A percentile compares a stretch with the other conserved stretches of the same genome.
Evolutionary conservation across 2,329 filamentous ascomycete species (phyloP).

Genomic region (Amauroascus niger): DNA sequence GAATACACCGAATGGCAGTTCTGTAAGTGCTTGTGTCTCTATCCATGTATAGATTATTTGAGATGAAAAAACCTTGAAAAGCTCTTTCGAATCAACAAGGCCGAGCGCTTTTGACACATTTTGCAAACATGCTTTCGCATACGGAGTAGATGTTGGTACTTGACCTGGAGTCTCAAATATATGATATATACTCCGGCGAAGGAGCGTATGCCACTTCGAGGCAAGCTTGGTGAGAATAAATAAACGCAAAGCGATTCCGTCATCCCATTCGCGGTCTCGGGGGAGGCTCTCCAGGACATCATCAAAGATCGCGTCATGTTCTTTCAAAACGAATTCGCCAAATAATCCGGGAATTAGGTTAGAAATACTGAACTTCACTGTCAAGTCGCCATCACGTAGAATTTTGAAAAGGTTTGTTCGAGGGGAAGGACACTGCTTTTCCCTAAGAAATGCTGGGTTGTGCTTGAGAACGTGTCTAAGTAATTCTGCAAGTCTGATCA

Average conservation of each 20-base stretch:
- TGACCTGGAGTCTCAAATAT: slow-evolving; percentile 84
- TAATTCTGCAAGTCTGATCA: slow-evolving; percentile 57
- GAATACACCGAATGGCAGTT: slow-evolving; percentile 78
- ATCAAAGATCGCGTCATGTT: slow-evolving; percentile 74
- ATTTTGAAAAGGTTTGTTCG: slow-evolving; percentile 67
- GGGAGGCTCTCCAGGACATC: slow-evolving; percentile 77
- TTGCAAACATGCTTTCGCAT: slow-evolving; percentile 63
- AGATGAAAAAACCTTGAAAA: slow-evolving; percentile 77
- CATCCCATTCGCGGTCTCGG: slow-evolving; percentile 56
- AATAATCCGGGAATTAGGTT: slow-evolving; percentile 65
- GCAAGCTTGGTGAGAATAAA: slow-evolving; percentile 67
- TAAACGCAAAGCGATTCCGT: slow-evolving; percentile 78
- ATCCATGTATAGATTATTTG: slow-evolving; percentile 91
- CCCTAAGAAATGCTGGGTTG: slow-evolving; percentile 57
- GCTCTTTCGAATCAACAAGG: slow-evolving; percentile 54
- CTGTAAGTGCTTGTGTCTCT: slow-evolving; percentile 53
- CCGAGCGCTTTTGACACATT: slow-evolving; percentile 56
- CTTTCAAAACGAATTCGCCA: slow-evolving; percentile 65
- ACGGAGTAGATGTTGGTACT: slow-evolving; percentile 52
- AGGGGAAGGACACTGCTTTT: slow-evolving; percentile 50
- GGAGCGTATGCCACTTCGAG: slow-evolving; percentile 72
- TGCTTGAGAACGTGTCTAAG: slow-evolving; percentile 60
- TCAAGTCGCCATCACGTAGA: slow-evolving; percentile 54
- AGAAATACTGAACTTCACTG: slow-evolving; percentile 67
- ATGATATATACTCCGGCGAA: slow-evolving; percentile 81